Conservation (phyloP, 1,139 yeast genomes). For the Scheffersomyces cryptocercus region DNA sequence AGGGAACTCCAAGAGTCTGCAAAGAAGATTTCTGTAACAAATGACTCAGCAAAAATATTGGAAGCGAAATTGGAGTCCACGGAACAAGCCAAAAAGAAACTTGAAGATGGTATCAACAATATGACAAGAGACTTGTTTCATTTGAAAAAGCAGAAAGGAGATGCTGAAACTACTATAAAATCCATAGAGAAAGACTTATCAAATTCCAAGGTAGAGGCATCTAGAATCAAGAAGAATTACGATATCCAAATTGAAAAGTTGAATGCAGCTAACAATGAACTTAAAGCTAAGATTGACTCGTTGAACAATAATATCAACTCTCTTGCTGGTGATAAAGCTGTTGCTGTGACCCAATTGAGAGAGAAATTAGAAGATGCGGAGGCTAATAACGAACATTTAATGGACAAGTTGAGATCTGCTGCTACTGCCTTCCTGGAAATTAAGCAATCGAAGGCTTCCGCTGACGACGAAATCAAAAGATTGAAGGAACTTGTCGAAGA, state of each 20-base stretch:
- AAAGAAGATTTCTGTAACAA: conserved; percentile 22
- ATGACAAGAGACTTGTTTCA: conserved; percentile 83
- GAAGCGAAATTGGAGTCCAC: conserved; percentile 28
- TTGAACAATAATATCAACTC: conserved; percentile 18
- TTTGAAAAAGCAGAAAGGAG: conserved; percentile 60
- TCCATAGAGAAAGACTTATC: conserved; percentile 40
- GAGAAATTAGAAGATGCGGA: conserved; percentile 30
- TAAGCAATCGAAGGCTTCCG: conserved; percentile 23
- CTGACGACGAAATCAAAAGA: conserved; percentile 9
- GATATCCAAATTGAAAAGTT: conserved; percentile 25
- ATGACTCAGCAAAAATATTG: conserved; percentile 21
- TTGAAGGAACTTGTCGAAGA: conserved; percentile 7
- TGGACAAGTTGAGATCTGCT: conserved; percentile 50
- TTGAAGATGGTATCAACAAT: conserved; percentile 87
- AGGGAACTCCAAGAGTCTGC: conserved; percentile 32
- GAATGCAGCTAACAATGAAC: conserved; percentile 21
- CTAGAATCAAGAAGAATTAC: conserved; percentile 15
- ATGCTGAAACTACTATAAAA: conserved; percentile 46
- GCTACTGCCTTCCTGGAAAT: conserved; percentile 46
- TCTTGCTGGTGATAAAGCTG: conserved; percentile 11
- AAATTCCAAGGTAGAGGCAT: conserved; percentile 10
- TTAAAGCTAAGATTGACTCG: conserved; percentile 24
- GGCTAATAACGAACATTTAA: conserved; percentile 35
- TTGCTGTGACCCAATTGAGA: conserved; percentile 20
- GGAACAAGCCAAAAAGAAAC: conserved; percentile 57